Base-by-base conservation (phyloP, 1,139 yeast genomes). In the Yamadazyma sp. region DNA sequence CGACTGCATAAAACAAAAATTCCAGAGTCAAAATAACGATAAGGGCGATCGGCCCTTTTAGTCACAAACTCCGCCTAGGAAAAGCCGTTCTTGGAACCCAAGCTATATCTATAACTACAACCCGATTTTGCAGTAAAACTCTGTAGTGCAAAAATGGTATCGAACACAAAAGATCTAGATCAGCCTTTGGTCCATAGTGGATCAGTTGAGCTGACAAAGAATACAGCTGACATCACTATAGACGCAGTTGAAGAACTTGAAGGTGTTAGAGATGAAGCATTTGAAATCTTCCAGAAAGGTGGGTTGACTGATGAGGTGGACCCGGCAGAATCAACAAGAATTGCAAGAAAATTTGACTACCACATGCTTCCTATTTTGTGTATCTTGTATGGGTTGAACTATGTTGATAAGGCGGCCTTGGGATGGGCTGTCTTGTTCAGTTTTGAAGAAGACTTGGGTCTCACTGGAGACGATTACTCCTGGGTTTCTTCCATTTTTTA, bases 401-500 rank as follows among this genome's bases (percentile, higher is more conserved):
- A 46, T 36, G 46, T 75, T 37, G 80, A 75, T 50, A 75, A 75
- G 48, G 66, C 74, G 30, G 55, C 75, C 34, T 54, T 75, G 37
- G 73, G 73, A 45, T 70, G 59, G 47, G 61, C 60, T 8, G 45
- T 59, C 3, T 53, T 57, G 2, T 56, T 52, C 31, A 46, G 57
- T 9, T 45, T 59, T 25, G 46, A 43, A 38, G 53, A 49, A 17
- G 63, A 59, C 40, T 44, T 57, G 36, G 51, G 47, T 7, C 39
- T 58, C 5, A 39, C 31, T 4, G 59, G 58, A 10, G 48, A 58
- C 36, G 44, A 54, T 27, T 59, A 58, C 42, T 53, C 63, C 16
- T 78, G 84, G 75, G 60, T 77, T 37, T 75, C 80, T n/a, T 77
- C 87, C 1, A 70, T 79, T 26, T 81, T 82, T 55, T 74, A 75